phyloP scores from a whole-genome alignment of 2,329 filamentous ascomycete species.

The Aspergillus carbonarius region DNA sequence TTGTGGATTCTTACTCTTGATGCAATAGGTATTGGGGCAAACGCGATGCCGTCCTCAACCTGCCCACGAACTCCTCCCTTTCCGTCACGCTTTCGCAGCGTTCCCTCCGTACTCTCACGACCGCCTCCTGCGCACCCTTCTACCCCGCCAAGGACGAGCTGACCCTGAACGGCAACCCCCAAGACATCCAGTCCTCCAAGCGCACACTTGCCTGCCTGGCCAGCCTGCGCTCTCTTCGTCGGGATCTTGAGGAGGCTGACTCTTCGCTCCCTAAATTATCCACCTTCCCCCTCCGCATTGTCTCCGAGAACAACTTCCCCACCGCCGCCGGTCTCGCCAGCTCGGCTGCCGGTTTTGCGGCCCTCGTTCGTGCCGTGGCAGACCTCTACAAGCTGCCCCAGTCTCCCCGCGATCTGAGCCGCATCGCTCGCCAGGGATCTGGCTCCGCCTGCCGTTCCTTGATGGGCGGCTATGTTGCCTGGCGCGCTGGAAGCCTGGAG shows the following conservation, averaged over 20 bases:
- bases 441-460: conserved; percentile 91
- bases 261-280: conserved; percentile 79
- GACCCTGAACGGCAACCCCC: conserved; percentile 76
- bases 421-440: conserved; percentile 89
- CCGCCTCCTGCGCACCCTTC: conserved; percentile 78
- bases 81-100: conserved; percentile 93
- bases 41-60: conserved; percentile 87
- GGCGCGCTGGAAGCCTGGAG: conserved; percentile 72
- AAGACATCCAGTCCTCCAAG: conserved; percentile 77
- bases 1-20: conserved; percentile 10
- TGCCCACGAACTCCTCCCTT: conserved; percentile 96
- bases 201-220: conserved; percentile 94
- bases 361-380: conserved; percentile 75
- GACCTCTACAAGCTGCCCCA: conserved; percentile 85
- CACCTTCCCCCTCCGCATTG: conserved; percentile 73
- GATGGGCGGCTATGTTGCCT: conserved; percentile 94
- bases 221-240: conserved; percentile 75
- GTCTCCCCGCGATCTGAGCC: conserved; percentile 76
- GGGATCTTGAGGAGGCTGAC: conserved; percentile 70
- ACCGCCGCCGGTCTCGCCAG: conserved; percentile 84
- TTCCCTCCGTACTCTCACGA: conserved; percentile 93
- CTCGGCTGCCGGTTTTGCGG: conserved; percentile 65
- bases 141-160: conserved; percentile 70
- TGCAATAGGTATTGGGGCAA: conserved; percentile 84
- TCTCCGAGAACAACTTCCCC: conserved; percentile 98